phyloP scores from a whole-genome alignment of 441 rosid genomes.

The Syzygium syzygioides region DNA sequence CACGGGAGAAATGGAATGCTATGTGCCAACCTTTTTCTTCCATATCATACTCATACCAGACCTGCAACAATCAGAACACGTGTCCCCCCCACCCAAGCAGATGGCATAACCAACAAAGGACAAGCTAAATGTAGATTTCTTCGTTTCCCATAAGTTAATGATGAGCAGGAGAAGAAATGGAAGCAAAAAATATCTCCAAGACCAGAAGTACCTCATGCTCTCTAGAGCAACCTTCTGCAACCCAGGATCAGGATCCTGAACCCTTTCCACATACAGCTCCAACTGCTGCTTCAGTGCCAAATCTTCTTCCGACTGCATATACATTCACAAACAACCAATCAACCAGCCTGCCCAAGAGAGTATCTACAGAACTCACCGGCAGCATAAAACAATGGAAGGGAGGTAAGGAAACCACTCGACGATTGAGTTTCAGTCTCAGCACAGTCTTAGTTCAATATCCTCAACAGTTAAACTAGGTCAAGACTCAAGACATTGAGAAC shows the following conservation, averaged over 20 bases:
- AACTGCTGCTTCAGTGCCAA: slow-evolving; percentile 83
- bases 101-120: background rate
- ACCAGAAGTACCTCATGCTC: slow-evolving; percentile 68
- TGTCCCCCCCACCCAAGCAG: background rate
- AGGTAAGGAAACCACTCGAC: background rate
- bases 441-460: background rate
- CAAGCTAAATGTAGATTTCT: background rate
- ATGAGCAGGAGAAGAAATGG: background rate
- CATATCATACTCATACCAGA: background rate
- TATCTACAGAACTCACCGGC: background rate
- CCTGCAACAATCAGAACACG: background rate
- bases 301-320: slow-evolving; percentile 87
- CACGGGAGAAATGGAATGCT: too few species aligned
- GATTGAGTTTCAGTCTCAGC: background rate
- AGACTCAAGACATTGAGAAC: background rate
- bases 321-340: background rate
- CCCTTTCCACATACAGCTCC: slow-evolving; percentile 89
- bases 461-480: background rate
- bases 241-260: slow-evolving; percentile 81
- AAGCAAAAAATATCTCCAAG: background rate
- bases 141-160: background rate
- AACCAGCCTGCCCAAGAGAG: background rate
- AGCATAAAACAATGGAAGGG: background rate
- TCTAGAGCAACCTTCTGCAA: slow-evolving; percentile 85
- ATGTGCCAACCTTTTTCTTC: too few species aligned